Evolutionary conservation across 2,329 filamentous ascomycete species (phyloP).

Genomic region (Botrytis hyacinthi): DNA sequence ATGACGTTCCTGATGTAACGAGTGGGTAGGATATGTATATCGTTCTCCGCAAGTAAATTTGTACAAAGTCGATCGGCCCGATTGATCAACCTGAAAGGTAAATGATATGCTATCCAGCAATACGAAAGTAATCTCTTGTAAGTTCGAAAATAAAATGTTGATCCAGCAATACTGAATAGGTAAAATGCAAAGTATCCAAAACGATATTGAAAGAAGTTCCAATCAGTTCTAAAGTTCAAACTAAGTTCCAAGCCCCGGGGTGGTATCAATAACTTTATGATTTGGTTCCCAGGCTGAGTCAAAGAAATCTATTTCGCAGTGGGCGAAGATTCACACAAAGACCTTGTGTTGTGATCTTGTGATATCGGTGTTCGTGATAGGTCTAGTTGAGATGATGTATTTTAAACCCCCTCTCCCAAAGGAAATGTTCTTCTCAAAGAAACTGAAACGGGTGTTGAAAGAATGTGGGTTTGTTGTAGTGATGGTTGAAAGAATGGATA

Average conservation of each 20-base stretch:
- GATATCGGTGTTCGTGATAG: neutral
- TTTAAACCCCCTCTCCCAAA: neutral
- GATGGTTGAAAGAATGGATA: neutral
- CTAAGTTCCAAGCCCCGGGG: neutral
- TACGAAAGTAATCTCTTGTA: neutral
- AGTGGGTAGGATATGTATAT: neutral
- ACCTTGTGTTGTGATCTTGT: neutral
- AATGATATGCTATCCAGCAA: neutral
- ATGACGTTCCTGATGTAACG: neutral
- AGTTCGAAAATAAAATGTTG: neutral
- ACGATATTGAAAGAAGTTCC: neutral
- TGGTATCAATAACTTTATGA: constrained; percentile 1
- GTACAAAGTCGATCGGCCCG: neutral
- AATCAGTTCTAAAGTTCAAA: constrained; percentile 1
- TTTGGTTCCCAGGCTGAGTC: neutral
- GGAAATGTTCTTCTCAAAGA: neutral
- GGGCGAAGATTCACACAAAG: neutral
- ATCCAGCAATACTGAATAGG: neutral
- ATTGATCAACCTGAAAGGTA: neutral
- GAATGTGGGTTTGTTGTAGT: neutral
- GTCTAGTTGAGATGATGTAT: neutral
- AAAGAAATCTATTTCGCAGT: neutral
- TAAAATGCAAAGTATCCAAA: neutral
- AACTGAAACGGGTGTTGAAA: neutral
- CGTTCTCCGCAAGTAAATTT: too few species aligned